Evolutionary conservation across 2,329 filamentous ascomycete species (phyloP), one percentile per base, ranked within the genome.

Genomic region (Nemania diffusa): DNA sequence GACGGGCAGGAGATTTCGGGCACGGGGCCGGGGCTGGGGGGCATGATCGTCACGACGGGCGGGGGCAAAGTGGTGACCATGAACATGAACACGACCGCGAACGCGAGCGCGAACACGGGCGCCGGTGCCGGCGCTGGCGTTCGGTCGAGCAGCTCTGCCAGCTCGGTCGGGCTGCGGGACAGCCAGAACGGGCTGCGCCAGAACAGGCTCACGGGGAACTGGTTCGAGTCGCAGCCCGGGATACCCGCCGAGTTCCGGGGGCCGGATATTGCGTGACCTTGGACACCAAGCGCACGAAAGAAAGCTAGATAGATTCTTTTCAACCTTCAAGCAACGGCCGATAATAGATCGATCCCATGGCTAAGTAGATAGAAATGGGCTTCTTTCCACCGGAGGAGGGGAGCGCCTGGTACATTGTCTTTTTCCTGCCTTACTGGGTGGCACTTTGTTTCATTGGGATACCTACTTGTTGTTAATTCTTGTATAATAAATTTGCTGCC

Each of bases 101-200:
- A n/a, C n/a, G n/a, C n/a, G n/a, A n/a, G n/a, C 55, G n/a, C 50
- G 37, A 37, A 24, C 17, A 32, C 32, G 8, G 34, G 53, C 20
- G 6, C 44, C 22, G 27, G 62, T 17, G 27, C 20, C 13, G 26
- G n/a, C n/a, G n/a, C n/a, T n/a, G n/a, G n/a, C n/a, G n/a, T n/a
- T n/a, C n/a, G 53, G 61, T 44, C 50, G 69, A 73, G 70, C 57
- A 72, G 59, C 69, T 72, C 53, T 68, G 61, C 55, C 66, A 67
- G 68, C 48, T 62, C 48, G 67, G 72, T 68, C 59, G 62, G 63
- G 44, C 29, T 76, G 66, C 72, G 74, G 66, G 72, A 73, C 37
- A 75, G 73, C 55, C 55, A 75, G 60, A 78, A 77, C 64, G 73
- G 74, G n/a, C 48, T 78, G 68, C 70, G 73, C 17, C 74, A 75